These are phyloP conservation scores for Schizophyllum commune DNA, from an alignment of 1,284 basidiomycete genomes.

Conservation along the genomic window DNA sequence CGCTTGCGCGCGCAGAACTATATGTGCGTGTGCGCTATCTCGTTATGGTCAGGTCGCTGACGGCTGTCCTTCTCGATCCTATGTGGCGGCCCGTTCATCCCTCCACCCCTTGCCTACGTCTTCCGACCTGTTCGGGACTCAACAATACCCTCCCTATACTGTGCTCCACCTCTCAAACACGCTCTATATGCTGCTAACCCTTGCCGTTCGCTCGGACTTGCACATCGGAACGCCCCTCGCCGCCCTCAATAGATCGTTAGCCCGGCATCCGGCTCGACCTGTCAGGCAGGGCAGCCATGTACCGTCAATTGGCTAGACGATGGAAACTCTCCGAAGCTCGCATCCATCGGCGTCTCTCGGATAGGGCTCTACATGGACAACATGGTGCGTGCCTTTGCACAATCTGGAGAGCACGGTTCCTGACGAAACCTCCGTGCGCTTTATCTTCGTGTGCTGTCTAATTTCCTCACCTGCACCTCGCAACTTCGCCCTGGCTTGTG, in stretches of 20 bases:
- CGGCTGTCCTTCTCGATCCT: neutral
- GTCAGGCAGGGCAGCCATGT: constrained; percentile 44
- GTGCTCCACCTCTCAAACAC: neutral
- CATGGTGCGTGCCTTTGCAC: constrained; percentile 27
- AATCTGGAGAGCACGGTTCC: neutral
- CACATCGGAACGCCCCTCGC: neutral
- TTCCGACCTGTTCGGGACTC: neutral
- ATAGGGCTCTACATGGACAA: constrained; percentile 49
- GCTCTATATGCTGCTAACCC: neutral
- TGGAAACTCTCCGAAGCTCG: constrained; percentile 42
- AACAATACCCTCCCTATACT: neutral
- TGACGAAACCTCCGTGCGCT: neutral
- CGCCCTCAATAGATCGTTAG: constrained; percentile 36
- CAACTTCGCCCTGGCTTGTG: neutral
- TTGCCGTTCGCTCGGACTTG: neutral
- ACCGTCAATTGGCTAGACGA: constrained; percentile 54
- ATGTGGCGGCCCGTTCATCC: neutral
- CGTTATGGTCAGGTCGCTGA: neutral
- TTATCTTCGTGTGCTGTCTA: too few relatives aligned
- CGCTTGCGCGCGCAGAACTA: neutral
- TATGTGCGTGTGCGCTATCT: neutral
- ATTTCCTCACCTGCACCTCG: too few relatives aligned
- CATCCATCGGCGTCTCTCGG: constrained; percentile 37
- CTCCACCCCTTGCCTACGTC: neutral
- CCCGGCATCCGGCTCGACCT: constrained; percentile 35